Base-by-base conservation (phyloP, 1,284 basidiomycete genomes). In the Microbotryum saponariae region DNA sequence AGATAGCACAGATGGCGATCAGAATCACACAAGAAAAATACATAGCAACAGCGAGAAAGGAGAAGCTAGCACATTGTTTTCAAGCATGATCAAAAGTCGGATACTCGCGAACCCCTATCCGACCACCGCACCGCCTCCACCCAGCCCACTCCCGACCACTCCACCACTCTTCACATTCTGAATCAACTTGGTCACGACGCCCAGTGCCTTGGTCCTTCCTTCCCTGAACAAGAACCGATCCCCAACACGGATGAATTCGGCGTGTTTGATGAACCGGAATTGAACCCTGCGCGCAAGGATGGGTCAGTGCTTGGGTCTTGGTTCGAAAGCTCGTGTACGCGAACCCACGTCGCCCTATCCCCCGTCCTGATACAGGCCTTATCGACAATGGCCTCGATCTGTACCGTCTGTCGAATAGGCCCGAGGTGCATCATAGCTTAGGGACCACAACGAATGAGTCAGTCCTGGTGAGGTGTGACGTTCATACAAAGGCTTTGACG, bases 171-270 rank as follows among this genome's bases (percentile, higher is more conserved):
- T 61, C 33, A 23, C 21, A 27, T 60, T 48, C 21, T 56, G 59
- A 52, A 74, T 45, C 37, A 74, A 58, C 49, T 70, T 70, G 12
- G 74, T 73, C 10, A 75, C 71, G 16, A 75, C 72, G 5, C 74
- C 74, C 18, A 71, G 51, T 1, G 64, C 65, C 58, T 56, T 94
- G 1, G 91, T 93, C 78, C 90, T 91, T 6, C 91, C 91, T 76
- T 96, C 92, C 54, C 92, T 81, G 74, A 94, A 89, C 20, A 96
- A 76, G 33, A 96, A 80, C 74, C 92, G 89, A 84, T 91, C 90
- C 9, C 92, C 92, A 69, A 86, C 85, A 75, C 91, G 92, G 70
- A 96, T 80, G 73, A 85, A 93, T 77, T 96, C 92, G 1, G 90
- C 65, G 91, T 87, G 46, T 37, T 69, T 70, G 33, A 73, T 63